A percentile compares a stretch with the other conserved stretches of the same genome.
Evolutionary conservation across 2,329 filamentous ascomycete genomes (phyloP).

Genomic region (Colletotrichum echinochloae): DNA sequence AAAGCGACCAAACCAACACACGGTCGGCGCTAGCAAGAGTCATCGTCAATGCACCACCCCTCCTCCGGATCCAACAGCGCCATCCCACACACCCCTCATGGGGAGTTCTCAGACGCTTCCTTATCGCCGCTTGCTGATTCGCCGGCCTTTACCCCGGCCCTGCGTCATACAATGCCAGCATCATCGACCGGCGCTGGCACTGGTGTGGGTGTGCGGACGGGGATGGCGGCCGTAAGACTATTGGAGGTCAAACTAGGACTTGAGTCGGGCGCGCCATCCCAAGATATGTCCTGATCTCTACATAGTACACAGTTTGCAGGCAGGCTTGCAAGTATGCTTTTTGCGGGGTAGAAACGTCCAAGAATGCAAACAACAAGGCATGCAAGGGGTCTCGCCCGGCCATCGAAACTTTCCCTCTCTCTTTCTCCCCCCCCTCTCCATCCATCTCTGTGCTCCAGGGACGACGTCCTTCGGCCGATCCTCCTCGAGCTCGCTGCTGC

Average conservation of each 20-base stretch:
- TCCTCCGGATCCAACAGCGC: conserved; percentile 20
- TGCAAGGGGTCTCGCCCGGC: conserved; percentile 21
- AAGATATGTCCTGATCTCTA: not conserved
- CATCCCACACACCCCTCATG: conserved; percentile 29
- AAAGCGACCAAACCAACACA: conserved; percentile 9
- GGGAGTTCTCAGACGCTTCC: conserved; percentile 28
- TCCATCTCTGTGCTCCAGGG: too few relatives aligned
- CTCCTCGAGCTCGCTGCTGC: not conserved
- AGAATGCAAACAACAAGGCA: not conserved
- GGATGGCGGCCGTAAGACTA: conserved; percentile 26
- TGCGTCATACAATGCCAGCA: conserved; percentile 37
- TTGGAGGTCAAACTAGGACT: not conserved
- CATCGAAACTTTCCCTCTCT: conserved; percentile 8
- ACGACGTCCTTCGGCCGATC: conserved; percentile 8
- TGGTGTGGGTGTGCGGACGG: conserved; percentile 29
- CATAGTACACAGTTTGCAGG: too few relatives aligned
- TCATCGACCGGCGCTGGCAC: conserved; percentile 26
- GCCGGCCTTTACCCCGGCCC: conserved; percentile 13
- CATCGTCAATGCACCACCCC: conserved; percentile 34
- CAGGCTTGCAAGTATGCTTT: not conserved
- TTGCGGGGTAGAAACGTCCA: conserved; percentile 37
- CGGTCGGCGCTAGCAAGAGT: conserved; percentile 23
- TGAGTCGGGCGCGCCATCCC: conserved; percentile 28
- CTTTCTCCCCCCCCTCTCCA: conserved; percentile 3
- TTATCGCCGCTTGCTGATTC: conserved; percentile 38